A percentile compares a stretch with the other conserved stretches of the same genome.
Evolutionary conservation across 2,329 filamentous ascomycete genomes (phyloP).

Genomic region (Fonsecaea pugnacius): DNA sequence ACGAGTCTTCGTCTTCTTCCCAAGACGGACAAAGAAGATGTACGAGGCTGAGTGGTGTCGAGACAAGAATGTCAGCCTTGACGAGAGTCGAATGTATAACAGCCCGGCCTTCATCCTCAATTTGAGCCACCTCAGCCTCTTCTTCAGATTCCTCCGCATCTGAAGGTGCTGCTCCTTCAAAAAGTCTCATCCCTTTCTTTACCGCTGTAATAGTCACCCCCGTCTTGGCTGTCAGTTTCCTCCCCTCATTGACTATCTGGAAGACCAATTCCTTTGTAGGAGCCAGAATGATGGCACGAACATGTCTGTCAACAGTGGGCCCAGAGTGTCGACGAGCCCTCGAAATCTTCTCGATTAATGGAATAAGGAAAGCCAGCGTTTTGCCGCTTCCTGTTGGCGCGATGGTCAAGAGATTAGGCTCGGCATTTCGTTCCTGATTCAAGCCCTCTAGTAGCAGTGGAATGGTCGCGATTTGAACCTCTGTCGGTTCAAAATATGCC

Average conservation of each 20-base stretch:
- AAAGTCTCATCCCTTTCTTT: slow-evolving; percentile 79
- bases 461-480: slow-evolving; percentile 86
- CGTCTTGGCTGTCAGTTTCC: slow-evolving; percentile 77
- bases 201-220: slow-evolving; percentile 79
- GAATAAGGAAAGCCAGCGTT: slow-evolving; percentile 89
- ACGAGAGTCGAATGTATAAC: slow-evolving; percentile 50
- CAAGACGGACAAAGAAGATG: slow-evolving; percentile 65
- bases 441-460: slow-evolving; percentile 68
- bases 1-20: slow-evolving; percentile 43
- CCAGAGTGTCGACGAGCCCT: slow-evolving; percentile 47
- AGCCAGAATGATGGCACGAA: slow-evolving; percentile 73
- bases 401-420: slow-evolving; percentile 76
- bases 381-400: slow-evolving; percentile 97
- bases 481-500: slow-evolving; percentile 84
- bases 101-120: slow-evolving; percentile 44
- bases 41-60: slow-evolving; percentile 77
- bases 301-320: slow-evolving; percentile 59
- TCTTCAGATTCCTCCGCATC: slow-evolving; percentile 42
- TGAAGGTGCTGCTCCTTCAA: slow-evolving; percentile 37
- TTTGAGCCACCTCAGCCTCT: slow-evolving; percentile 46
- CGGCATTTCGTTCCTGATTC: slow-evolving; percentile 51
- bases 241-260: slow-evolving; percentile 80
- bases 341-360: slow-evolving; percentile 77
- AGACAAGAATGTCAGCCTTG: slow-evolving; percentile 78
- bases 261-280: slow-evolving; percentile 80